Conservation (phyloP, 768 basidiomycete genomes). For the Suillus discolor region DNA sequence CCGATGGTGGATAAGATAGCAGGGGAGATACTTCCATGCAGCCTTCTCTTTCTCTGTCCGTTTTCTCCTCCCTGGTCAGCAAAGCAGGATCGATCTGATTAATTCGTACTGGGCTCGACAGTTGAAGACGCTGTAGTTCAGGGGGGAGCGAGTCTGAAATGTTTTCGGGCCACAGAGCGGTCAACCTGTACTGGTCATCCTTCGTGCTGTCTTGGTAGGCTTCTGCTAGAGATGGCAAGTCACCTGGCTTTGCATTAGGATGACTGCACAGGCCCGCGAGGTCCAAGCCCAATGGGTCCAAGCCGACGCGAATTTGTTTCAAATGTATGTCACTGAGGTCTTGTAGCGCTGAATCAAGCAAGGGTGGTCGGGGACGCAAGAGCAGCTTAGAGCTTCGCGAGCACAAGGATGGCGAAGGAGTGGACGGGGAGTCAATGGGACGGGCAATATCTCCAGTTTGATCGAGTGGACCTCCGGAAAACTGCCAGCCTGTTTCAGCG, state of each 20-base stretch:
- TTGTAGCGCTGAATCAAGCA: neutral
- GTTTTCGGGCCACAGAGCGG: constrained; percentile 8
- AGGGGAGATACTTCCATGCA: neutral
- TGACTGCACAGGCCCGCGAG: neutral
- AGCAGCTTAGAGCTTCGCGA: neutral
- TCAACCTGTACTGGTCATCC: constrained; percentile 17
- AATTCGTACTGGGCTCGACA: constrained; percentile 16
- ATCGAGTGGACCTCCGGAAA: constrained; percentile 28
- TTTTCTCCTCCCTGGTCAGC: constrained; percentile 20
- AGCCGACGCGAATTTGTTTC: neutral
- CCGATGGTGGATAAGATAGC: too few species aligned
- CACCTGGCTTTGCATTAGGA: constrained; percentile 1
- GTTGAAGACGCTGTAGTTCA: constrained; percentile 21
- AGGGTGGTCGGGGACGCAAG: neutral
- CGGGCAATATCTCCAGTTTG: neutral
- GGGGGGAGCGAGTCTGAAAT: constrained; percentile 23
- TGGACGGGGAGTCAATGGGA: neutral
- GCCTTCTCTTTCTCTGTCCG: neutral
- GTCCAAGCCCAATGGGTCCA: neutral
- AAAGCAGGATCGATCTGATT: constrained; percentile 32
- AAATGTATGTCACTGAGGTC: neutral
- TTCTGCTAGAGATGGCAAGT: constrained; percentile 20
- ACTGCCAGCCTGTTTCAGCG: constrained; percentile 18
- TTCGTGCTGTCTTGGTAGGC: constrained; percentile 22
- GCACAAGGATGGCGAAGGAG: neutral